A percentile compares a stretch with the other conserved stretches of the same genome.
Evolutionary conservation across 805 yeast genomes (phyloP).

Genomic region (Metschnikowia aberdeeniae): DNA sequence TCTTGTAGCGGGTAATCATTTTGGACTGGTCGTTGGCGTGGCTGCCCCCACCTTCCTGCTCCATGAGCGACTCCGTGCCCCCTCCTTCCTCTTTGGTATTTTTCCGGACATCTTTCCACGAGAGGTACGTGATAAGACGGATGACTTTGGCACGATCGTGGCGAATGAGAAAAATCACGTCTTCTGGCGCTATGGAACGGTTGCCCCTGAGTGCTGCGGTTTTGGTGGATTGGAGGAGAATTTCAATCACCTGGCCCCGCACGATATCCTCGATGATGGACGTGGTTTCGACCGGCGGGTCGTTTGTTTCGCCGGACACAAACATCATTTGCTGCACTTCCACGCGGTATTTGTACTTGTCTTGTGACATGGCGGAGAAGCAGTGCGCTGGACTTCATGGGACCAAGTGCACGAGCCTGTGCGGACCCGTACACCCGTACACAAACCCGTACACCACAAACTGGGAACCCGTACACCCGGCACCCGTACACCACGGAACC

Average conservation of each 20-base stretch:
- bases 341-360: conserved; percentile 70
- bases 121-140: conserved; percentile 80
- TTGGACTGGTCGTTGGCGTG: conserved; percentile 35
- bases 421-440: too few relatives aligned
- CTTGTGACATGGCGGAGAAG: conserved; percentile 11
- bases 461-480: too few relatives aligned
- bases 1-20: conserved; percentile 52
- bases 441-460: too few relatives aligned
- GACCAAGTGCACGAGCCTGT: too few relatives aligned
- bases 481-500: too few relatives aligned
- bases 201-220: conserved; percentile 80
- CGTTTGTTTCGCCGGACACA: conserved; percentile 91
- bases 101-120: conserved; percentile 97
- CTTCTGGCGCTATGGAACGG: conserved; percentile 84
- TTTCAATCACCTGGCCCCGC: conserved; percentile 88
- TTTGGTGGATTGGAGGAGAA: conserved; percentile 68
- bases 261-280: conserved; percentile 94
- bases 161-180: conserved; percentile 84
- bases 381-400: too few relatives aligned
- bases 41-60: conserved; percentile 41
- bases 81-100: conserved; percentile 57
- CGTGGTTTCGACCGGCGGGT: conserved; percentile 89
- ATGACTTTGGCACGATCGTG: conserved; percentile 94
- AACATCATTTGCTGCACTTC: conserved; percentile 99
- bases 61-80: conserved; percentile 48